Base-by-base conservation (phyloP, 768 basidiomycete species). In the Trametes elegans region DNA sequence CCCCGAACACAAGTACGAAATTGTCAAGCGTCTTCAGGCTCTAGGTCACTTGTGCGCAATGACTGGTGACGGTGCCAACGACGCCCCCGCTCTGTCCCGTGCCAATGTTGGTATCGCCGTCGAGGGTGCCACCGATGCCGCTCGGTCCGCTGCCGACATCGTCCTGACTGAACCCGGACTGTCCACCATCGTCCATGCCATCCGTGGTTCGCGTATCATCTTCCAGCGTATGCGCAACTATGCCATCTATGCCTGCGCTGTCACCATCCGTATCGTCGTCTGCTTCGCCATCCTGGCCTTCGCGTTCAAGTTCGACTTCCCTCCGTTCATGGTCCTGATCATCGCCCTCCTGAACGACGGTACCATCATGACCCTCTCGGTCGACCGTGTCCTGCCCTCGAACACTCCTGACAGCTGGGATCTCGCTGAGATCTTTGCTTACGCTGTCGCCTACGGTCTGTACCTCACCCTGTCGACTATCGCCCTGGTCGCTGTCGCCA, bases 191-290 rank as follows among this genome's bases (percentile, higher is more conserved):
- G 93, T 98, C 62, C 94, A 98, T 73, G 96, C 96, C 70, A 98
- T 98, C 72, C 92, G 93, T 64, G 93, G 93, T 58, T 97, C 96
- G 29, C 95, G 96, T 79, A 76, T 97, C 77, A 98, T 98, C 75
- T 98, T 98, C 90, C 96, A 98, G 70, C 90, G 96, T 76, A 98
- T 98, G 96, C 79, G 96, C 66, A 98, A 98, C 82, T 98, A 98
- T 76, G 90, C 96, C 47, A 97, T 98, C 77, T 94, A 93, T 71
- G 90, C 91, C 28, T 94, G 92, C 69, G 84, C 91, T 38, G 93
- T 96, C 64, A 98, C 95, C 58, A 97, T 97, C 74, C 95, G 95
- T 88, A 96, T 98, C 72, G 95, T 98, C 62, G 90, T 97, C 63
- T 96, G 91, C 74, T 98, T 98, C 75, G 85, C 93, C 58, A 86